A percentile compares a stretch with the other conserved stretches of the same genome.
Conservation (phyloP, 2,329 filamentous ascomycete species). For the Fusarium veterinarium region DNA sequence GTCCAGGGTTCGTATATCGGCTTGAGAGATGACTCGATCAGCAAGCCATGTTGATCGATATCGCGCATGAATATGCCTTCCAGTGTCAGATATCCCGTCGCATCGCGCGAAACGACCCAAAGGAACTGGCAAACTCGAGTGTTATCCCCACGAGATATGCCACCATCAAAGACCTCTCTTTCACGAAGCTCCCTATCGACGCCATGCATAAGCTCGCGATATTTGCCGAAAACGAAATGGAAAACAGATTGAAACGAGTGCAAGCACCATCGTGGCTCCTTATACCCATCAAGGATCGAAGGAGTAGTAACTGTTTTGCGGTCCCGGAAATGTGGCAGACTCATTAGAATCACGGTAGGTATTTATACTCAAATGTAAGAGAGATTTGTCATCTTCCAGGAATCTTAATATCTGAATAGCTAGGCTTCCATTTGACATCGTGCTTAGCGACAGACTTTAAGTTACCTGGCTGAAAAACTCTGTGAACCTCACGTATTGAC, state of each 20-base stretch:
- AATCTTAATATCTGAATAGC: background rate
- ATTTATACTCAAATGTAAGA: background rate
- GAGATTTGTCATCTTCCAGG: accelerated
- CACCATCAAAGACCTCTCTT: accelerated
- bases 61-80: accelerated
- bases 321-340: background rate
- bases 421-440: background rate
- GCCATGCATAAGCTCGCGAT: background rate
- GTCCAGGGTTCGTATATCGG: background rate
- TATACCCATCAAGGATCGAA: background rate
- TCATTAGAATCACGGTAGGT: accelerated
- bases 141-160: background rate
- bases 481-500: background rate
- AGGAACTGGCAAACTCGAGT: background rate
- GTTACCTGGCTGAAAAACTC: background rate
- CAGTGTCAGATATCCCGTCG: background rate
- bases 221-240: background rate
- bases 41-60: background rate
- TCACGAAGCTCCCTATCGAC: background rate
- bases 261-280: background rate
- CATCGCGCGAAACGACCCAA: background rate
- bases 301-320: background rate
- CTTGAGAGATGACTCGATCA: background rate
- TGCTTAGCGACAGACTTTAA: background rate
- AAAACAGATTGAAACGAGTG: background rate